phyloP scores from a whole-genome alignment of 805 yeast species.

The Wickerhamiella vanderwaltii region DNA sequence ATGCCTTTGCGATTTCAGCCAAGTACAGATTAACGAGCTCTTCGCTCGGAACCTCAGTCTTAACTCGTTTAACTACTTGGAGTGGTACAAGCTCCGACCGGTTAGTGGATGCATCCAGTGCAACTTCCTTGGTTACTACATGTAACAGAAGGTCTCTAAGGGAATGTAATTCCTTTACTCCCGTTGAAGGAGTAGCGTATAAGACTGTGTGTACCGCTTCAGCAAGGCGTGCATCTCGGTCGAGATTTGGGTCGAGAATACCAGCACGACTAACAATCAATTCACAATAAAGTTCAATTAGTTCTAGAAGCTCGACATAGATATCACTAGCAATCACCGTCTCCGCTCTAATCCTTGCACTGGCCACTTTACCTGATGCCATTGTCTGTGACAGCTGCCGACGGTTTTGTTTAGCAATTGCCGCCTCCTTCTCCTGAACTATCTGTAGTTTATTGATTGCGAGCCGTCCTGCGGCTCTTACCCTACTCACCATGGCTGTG shows the following conservation, averaged over 20 bases:
- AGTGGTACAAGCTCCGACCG: slow-evolving; percentile 43
- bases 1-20: slow-evolving; percentile 69
- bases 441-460: slow-evolving; percentile 58
- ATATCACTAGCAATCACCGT: slow-evolving; percentile 74
- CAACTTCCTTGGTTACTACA: slow-evolving; percentile 60
- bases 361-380: slow-evolving; percentile 58
- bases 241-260: slow-evolving; percentile 33
- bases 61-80: slow-evolving; percentile 51
- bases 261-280: slow-evolving; percentile 61
- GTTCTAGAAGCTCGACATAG: slow-evolving; percentile 64
- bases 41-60: slow-evolving; percentile 52
- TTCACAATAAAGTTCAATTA: slow-evolving; percentile 72
- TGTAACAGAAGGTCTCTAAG: slow-evolving; percentile 50
- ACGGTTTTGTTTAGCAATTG: slow-evolving; percentile 63
- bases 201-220: slow-evolving; percentile 67
- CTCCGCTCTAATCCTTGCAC: slow-evolving; percentile 75
- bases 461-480: slow-evolving; percentile 19
- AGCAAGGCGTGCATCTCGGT: slow-evolving; percentile 30
- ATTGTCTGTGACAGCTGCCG: slow-evolving; percentile 59
- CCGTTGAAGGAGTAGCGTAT: slow-evolving; percentile 59
- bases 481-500: not conserved
- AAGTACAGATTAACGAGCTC: slow-evolving; percentile 58
- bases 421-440: slow-evolving; percentile 61
- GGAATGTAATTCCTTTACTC: slow-evolving; percentile 54
- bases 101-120: slow-evolving; percentile 42